Percentiles rank a stretch among this genome's conserved stretches.
Conservation (phyloP, 176 grass and related monocot species). For the Raddia guianensis region DNA sequence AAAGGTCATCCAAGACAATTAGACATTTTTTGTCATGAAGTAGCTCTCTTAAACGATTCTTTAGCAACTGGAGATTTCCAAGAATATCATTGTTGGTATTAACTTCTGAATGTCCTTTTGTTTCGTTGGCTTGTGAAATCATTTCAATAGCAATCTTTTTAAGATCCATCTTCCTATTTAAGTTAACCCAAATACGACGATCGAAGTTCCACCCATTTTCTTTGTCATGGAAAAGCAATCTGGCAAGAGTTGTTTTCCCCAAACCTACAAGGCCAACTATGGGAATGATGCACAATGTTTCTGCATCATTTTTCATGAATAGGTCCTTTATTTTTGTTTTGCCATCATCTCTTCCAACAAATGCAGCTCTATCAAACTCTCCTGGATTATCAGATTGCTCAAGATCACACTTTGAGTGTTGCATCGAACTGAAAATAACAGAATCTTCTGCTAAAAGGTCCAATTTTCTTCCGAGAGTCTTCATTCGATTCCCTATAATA, state of each 20-base stretch:
- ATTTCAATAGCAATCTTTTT: slow-evolving; percentile 31
- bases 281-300: slow-evolving; percentile 34
- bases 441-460: slow-evolving; percentile 35
- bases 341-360: slow-evolving; percentile 41
- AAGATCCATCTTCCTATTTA: slow-evolving; percentile 31
- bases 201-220: slow-evolving; percentile 37
- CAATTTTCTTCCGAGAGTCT: slow-evolving; percentile 31
- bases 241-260: slow-evolving; percentile 54
- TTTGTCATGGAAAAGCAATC: slow-evolving; percentile 43
- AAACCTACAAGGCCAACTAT: slow-evolving; percentile 51
- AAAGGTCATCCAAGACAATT: slow-evolving; percentile 37
- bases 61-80: slow-evolving; percentile 29
- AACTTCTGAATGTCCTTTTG: not conserved
- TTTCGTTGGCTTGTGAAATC: slow-evolving; percentile 3
- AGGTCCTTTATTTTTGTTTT: slow-evolving; percentile 33
- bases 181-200: slow-evolving; percentile 36
- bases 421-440: not conserved
- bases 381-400: not conserved
- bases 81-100: not conserved
- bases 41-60: slow-evolving; percentile 11
- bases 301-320: slow-evolving; percentile 6
- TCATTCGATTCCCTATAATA: slow-evolving; percentile 9
- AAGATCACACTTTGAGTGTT: not conserved
- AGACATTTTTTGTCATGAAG: slow-evolving; percentile 14
- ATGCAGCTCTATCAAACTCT: slow-evolving; percentile 8